Base-by-base conservation (phyloP, 108 stramenopile genomes). In the Fistulifera solaris region DNA sequence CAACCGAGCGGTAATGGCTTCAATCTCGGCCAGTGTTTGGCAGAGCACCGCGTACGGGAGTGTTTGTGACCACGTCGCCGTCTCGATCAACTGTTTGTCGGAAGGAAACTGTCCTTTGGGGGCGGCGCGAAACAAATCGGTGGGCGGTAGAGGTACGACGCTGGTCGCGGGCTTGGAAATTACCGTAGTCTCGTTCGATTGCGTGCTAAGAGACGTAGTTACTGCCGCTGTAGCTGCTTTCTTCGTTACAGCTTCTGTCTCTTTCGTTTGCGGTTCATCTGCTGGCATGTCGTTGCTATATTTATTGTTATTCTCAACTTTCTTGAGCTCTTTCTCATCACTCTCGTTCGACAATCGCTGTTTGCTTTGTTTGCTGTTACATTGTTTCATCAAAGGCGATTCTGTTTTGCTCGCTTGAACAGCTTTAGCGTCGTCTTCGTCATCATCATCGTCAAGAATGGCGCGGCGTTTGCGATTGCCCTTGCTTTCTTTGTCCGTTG, bases 11-110 rank as follows among this genome's bases (percentile, higher is more conserved):
- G 83, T 64, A 19, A 80, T 80, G 25, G 54, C 80, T 55, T 92
- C 94, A 64, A 97, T 90, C 11, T 61, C 24, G 7, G 77, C 71
- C 58, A 97, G 78, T 16, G 68, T 63, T 55, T 80, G 56, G 38
- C 76, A 84, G 38, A 95, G 52, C 40, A 67, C 85, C 27, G 55
- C 42, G 66, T 94, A 97, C 3, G 56, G 56, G 8, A 57, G 44
- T 45, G 31, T 35, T 3, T 45, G 7, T 4, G 44, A 45, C 16
- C 44, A 17, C 4, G 44, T 21, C 4, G 16, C 44, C 11, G 19
- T 39, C 15, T 54, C 28, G 13, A 17, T 17, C 10, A 54, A 14
- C 28, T 54, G 14, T 8, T 28, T 3, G 28, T 54, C 38, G 17
- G 28, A 18, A 18, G 17, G 35, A 54, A 54, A 35, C 4, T 54